Base-by-base conservation (phyloP, 306 rosid genomes). In the Ormosia emarginata region DNA sequence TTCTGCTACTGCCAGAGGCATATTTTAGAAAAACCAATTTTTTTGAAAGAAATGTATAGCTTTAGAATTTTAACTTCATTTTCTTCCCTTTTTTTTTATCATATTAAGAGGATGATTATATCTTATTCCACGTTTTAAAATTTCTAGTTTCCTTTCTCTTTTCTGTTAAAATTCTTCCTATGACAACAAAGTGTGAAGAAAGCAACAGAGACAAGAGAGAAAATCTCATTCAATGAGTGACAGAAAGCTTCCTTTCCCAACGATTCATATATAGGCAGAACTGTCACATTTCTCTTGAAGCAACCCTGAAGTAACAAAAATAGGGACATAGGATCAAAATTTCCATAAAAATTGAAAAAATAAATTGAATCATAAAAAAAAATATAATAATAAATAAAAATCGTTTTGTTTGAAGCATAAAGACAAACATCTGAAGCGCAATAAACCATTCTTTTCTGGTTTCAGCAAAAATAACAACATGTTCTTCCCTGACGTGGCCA, bases 181-280 rank as follows among this genome's bases (percentile, higher is more conserved):
- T 29, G 17, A 66, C 18, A 24, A 24, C 24, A 24, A 24, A 24
- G 24, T 24, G 24, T 24, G 24, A 24, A 24, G 1, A 24, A 24
- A 24, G 24, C 24, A 24, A 24, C 1, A 24, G 53, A 77, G 79
- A 58, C 58, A 79, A 24, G 87, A 78, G 74, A 84, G 80, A 79
- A 76, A 71, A 93, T 97, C 97, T 95, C 97, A 79, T 95, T 95
- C 84, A 95, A 84, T 3, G 95, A 95, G 68, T 95, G 93, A 83
- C 97, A 92, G 47, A 95, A 71, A 63, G 99, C 99, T 79, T 90
- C 97, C 88, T 91, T 96, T 77, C 99, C 99, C 71, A 95, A 81
- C 39, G 98, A 95, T 61, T 98, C 87, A 82, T 93, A 95, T 52
- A 93, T 93, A 41, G 99, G 93, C 74, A 95, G 97, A 55, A 95